phyloP scores from a whole-genome alignment of 2,329 filamentous ascomycete genomes.

The Leptosphaerulina australis region DNA sequence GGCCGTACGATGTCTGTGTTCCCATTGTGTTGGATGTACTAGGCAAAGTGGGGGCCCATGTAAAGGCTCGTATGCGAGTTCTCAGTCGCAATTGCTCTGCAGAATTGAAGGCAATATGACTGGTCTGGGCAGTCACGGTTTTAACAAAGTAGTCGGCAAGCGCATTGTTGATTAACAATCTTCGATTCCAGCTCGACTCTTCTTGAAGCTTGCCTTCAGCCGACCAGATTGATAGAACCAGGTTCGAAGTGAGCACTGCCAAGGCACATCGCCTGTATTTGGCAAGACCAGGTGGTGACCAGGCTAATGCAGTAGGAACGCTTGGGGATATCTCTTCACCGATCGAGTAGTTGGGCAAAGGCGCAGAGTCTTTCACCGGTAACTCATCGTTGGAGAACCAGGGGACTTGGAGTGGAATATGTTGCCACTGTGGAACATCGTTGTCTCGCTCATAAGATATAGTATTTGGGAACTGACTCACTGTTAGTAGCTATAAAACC shows the following conservation, averaged over 20 bases:
- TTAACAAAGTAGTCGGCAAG: constrained; percentile 50
- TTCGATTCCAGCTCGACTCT: constrained; percentile 58
- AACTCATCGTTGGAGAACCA: constrained; percentile 59
- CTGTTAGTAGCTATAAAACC: constrained; percentile 3
- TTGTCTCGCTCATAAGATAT: constrained; percentile 35
- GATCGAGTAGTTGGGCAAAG: constrained; percentile 58
- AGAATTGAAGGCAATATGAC: constrained; percentile 17
- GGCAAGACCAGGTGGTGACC: constrained; percentile 63
- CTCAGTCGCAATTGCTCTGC: constrained; percentile 48
- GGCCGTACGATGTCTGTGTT: constrained; percentile 33
- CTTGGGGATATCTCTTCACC: constrained; percentile 65
- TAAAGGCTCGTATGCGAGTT: constrained; percentile 50
- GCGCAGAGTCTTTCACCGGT: constrained; percentile 53
- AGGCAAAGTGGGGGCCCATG: constrained; percentile 48
- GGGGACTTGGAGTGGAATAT: constrained; percentile 55
- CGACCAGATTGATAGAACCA: constrained; percentile 63
- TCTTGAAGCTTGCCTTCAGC: constrained; percentile 51
- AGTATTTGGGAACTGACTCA: constrained; percentile 43
- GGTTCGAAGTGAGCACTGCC: constrained; percentile 62
- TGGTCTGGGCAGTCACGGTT: constrained; percentile 17
- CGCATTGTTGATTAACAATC: constrained; percentile 59
- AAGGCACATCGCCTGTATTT: constrained; percentile 61
- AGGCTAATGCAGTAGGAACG: constrained; percentile 57
- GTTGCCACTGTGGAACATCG: constrained; percentile 45
- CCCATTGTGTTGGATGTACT: constrained; percentile 27